These are phyloP conservation scores for Jatropha podagrica DNA, from an alignment of 441 rosid species.

Conservation along the genomic window DNA sequence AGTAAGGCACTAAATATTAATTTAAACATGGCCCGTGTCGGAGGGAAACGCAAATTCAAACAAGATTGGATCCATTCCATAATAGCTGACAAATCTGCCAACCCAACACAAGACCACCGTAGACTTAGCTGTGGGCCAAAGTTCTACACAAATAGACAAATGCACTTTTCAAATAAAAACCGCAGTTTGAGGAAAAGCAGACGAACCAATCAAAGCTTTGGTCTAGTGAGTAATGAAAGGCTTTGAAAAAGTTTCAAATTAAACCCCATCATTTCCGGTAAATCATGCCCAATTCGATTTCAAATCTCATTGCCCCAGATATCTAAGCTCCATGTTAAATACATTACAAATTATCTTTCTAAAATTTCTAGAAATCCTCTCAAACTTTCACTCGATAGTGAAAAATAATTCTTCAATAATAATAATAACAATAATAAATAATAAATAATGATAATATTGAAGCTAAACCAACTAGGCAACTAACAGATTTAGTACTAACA, in stretches of 20 bases:
- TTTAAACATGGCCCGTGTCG: no score
- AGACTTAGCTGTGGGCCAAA: no score
- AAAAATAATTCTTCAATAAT: not conserved
- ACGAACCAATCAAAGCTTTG: no score
- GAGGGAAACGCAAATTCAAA: not conserved
- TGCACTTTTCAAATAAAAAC: not conserved
- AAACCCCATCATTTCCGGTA: not conserved
- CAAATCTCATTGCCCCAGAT: slow-evolving; percentile 7
- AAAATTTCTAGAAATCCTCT: not conserved
- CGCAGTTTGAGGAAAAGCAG: not conserved
- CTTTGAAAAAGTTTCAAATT: not conserved
- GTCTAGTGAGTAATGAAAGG: no score
- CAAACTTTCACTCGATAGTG: not conserved
- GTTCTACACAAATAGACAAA: no score
- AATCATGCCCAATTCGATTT: not conserved
- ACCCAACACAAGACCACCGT: not conserved
- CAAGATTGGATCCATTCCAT: not conserved
- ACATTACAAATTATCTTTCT: not conserved
- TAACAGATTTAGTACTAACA: not conserved
- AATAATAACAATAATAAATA: not conserved
- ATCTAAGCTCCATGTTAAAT: not conserved
- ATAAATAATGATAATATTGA: not conserved
- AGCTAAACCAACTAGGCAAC: not conserved
- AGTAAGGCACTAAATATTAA: no score
- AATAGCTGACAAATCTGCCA: not conserved